A percentile compares a stretch with the other conserved stretches of the same genome.
These are phyloP conservation scores for Pascua guehoae DNA, from an alignment of 1,284 basidiomycete genomes.

Conservation along the genomic window DNA sequence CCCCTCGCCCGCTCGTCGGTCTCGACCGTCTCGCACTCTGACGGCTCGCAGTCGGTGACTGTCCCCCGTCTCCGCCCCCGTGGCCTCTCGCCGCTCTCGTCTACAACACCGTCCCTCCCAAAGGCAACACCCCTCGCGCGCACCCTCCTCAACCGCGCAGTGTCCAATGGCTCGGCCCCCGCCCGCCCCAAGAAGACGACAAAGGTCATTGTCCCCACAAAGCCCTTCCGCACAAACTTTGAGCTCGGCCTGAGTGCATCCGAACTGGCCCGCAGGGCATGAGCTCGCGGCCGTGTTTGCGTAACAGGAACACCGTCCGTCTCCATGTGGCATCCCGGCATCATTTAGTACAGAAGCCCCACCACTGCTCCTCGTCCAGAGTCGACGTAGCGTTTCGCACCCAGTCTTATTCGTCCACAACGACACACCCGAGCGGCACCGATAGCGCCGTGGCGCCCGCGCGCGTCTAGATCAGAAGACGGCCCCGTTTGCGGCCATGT, in stretches of 20 bases:
- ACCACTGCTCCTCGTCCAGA: no score
- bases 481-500: not conserved
- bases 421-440: no score
- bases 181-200: conserved; percentile 21
- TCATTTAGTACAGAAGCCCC: no score
- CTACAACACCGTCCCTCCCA: conserved; percentile 16
- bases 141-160: conserved; percentile 34
- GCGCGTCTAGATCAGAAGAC: no score
- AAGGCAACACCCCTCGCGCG: conserved; percentile 41
- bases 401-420: no score
- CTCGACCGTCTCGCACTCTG: not conserved
- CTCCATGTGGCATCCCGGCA: no score
- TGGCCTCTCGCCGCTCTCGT: conserved; percentile 18
- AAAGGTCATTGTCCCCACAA: conserved; percentile 45
- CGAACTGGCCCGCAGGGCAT: conserved; percentile 31
- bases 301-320: no score
- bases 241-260: conserved; percentile 38
- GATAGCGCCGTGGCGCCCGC: no score
- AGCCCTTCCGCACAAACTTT: conserved; percentile 43
- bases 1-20: conserved; percentile 4
- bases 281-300: not conserved
- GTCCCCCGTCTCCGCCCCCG: conserved; percentile 2
- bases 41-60: no score
- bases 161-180: conserved; percentile 5
- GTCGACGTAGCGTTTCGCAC: no score